Conservation (phyloP, 192 early-diverging fungal species). For the Backusella mclennaniae region DNA sequence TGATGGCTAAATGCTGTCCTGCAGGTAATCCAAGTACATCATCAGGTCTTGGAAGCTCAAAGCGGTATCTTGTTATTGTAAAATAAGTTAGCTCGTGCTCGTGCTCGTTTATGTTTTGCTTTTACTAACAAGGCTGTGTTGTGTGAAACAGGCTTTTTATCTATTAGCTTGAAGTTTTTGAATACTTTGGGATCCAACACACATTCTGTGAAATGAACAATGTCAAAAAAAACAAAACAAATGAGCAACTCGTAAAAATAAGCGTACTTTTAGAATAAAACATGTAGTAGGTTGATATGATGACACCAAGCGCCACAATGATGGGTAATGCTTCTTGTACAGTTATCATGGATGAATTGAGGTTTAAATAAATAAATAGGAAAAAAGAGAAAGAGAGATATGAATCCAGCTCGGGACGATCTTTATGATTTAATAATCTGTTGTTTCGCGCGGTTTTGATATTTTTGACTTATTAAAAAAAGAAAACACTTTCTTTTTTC, state of each 20-base stretch:
- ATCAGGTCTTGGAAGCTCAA: slow-evolving; percentile 68
- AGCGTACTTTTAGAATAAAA: slow-evolving; percentile 6
- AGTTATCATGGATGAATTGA: background rate
- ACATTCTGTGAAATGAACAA: slow-evolving; percentile 32
- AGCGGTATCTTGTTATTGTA: slow-evolving; percentile 65
- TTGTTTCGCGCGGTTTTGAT: background rate
- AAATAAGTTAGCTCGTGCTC: background rate
- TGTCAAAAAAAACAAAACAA: background rate
- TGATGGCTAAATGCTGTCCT: slow-evolving; percentile 91
- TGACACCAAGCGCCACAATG: background rate
- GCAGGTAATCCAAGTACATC: slow-evolving; percentile 81
- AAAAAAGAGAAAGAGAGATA: background rate
- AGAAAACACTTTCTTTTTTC: too few species aligned
- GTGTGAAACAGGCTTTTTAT: slow-evolving; percentile 73
- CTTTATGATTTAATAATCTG: background rate
- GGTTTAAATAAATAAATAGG: background rate
- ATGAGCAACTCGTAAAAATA: background rate
- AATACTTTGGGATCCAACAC: slow-evolving; percentile 69
- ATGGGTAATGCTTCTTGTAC: background rate
- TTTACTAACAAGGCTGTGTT: slow-evolving; percentile 79
- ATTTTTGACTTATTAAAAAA: too few species aligned
- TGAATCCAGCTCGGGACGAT: background rate
- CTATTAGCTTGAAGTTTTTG: slow-evolving; percentile 75
- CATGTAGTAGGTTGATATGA: background rate
- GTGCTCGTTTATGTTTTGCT: background rate